A percentile compares a stretch with the other conserved stretches of the same genome.
These are phyloP conservation scores for Pichiaceae sp. DNA, from an alignment of 1,139 yeast species.

Conservation along the genomic window DNA sequence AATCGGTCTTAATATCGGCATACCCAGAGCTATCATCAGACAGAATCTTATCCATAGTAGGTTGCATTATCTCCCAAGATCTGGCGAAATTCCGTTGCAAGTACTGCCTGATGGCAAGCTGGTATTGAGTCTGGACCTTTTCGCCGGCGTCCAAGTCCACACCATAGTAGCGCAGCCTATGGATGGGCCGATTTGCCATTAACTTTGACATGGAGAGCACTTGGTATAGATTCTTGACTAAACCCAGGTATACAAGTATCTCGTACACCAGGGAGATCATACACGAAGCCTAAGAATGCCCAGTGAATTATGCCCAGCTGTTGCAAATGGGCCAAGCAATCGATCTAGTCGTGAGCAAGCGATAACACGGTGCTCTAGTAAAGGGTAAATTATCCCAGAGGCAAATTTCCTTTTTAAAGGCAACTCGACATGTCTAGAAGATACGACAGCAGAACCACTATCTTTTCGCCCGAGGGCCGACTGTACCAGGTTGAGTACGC, in stretches of 20 bases:
- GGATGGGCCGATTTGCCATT: background rate
- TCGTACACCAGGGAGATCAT: slow-evolving; percentile 1
- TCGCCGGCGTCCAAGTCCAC: slow-evolving; percentile 9
- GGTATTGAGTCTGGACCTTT: slow-evolving; percentile 16
- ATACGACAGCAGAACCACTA: slow-evolving; percentile 96
- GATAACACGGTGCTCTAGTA: too few relatives aligned
- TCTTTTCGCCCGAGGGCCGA: slow-evolving; percentile 97
- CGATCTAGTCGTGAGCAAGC: too few relatives aligned
- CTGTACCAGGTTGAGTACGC: slow-evolving; percentile 96
- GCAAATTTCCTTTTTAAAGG: too few relatives aligned
- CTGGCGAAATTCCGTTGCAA: slow-evolving; percentile 18
- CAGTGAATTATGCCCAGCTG: background rate
- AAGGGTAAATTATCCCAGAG: too few relatives aligned
- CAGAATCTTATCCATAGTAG: slow-evolving; percentile 11
- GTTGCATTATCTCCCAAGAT: slow-evolving; percentile 16
- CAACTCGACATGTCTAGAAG: slow-evolving; percentile 56
- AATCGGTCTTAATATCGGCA: slow-evolving; percentile 1
- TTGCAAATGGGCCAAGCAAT: too few relatives aligned
- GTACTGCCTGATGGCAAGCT: slow-evolving; percentile 21
- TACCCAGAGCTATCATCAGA: slow-evolving; percentile 10
- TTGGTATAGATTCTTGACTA: slow-evolving; percentile 1
- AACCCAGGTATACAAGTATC: slow-evolving; percentile 1
- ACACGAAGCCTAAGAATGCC: background rate
- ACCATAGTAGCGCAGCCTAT: slow-evolving; percentile 1
- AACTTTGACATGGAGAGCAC: slow-evolving; percentile 1